Evolutionary conservation across 2,329 filamentous ascomycete species (phyloP), one percentile per base, ranked within the genome.

Genomic region (Phialophora tarda): DNA sequence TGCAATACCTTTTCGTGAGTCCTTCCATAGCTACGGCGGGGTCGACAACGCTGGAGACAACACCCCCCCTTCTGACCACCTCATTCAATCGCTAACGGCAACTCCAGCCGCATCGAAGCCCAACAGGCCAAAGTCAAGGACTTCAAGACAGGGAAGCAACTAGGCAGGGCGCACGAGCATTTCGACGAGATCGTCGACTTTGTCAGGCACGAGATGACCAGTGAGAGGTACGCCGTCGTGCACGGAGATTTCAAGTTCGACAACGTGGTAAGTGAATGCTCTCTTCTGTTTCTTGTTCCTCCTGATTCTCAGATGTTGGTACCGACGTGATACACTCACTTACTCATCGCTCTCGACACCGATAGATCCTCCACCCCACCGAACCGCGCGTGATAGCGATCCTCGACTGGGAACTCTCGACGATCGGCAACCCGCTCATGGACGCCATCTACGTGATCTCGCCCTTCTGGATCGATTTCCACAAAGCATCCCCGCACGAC

Each of bases 351-450:
- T 48, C 32, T 34, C 38, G 12, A 17, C 28, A 26, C 23, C 21
- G n/a, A 11, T 21, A 69, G 67, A 34, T 69, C 30, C 96, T 93
- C 75, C 90, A 94, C 80, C 89, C 89, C 78, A 91, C 89, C 0
- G 88, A 91, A 76, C 86, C 91, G 4, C 82, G 86, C 59, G 91
- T 96, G 2, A 91, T 96, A 78, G 92, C 92, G 2, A 91, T 96
- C 62, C 80, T 96, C 5, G 92, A 96, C 79, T 96, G 92, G 92
- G 92, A 96, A 81, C 93, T 96, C 90, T 91, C 90, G 38, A 96
- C 92, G 0, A 88, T 95, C 64, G 92, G 92, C 17, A 92, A 96
- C 77, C 92, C 92, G 0, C 84, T 95, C 10, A 64, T 69, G 64
- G 67, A 69, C 55, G 34, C 57, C 26, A 44, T 69, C 8, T 69